Conservation (phyloP, 306 rosid species). For the Pyrus betulifolia region DNA sequence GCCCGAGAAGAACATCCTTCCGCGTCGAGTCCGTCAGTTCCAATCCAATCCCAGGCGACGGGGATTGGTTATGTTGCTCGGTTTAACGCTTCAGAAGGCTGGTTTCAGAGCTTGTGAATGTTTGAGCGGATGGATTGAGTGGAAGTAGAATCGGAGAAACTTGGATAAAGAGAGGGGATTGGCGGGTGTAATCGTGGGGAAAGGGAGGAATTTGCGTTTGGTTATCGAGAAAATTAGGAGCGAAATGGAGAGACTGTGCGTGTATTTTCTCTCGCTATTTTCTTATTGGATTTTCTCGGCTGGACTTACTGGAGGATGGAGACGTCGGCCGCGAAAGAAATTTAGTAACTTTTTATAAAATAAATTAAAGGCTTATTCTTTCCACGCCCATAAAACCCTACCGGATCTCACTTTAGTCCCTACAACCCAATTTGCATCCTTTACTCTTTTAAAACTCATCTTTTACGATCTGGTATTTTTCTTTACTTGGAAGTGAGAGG, state of each 20-base stretch:
- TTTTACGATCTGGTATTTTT: too few species aligned
- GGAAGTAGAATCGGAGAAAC: neutral
- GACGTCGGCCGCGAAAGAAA: neutral
- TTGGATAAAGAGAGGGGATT: neutral
- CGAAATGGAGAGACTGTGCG: neutral
- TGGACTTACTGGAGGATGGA: neutral
- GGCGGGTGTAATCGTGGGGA: neutral
- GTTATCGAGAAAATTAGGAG: neutral
- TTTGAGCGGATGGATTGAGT: neutral
- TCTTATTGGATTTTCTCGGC: neutral
- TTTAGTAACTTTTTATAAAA: neutral
- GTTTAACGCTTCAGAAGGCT: neutral
- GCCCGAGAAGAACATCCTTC: conserved; percentile 79
- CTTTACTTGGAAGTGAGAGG: fast-evolving
- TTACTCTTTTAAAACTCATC: too few species aligned
- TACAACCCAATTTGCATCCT: too few species aligned
- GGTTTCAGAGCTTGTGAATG: neutral
- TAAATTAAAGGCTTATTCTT: too few species aligned
- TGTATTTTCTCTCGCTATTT: neutral
- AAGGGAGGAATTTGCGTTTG: neutral
- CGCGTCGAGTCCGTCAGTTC: conserved; percentile 10
- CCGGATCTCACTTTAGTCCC: too few species aligned
- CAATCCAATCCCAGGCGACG: conserved; percentile 17
- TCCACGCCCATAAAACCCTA: too few species aligned
- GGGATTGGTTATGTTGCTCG: neutral